phyloP scores from a whole-genome alignment of 192 early-diverging fungal species.

The Coemansia sp. region DNA sequence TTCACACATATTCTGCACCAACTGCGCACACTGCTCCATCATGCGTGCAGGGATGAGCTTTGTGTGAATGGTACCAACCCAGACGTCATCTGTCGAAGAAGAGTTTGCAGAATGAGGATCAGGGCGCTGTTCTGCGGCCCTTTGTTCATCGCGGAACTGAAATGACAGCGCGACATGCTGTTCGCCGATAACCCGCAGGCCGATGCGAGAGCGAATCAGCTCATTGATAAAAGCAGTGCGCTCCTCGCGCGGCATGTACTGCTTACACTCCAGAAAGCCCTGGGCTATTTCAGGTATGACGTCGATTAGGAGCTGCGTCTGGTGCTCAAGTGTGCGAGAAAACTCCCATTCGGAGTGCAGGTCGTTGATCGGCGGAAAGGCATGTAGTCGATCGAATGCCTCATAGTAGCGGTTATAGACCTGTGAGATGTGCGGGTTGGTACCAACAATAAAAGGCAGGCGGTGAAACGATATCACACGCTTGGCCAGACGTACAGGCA shows the following conservation, averaged over 20 bases:
- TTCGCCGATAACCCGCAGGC: conserved; percentile 89
- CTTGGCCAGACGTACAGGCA: conserved; percentile 86
- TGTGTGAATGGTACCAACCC: conserved; percentile 88
- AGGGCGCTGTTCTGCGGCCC: background rate
- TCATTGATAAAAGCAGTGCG: conserved; percentile 78
- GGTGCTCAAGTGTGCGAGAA: conserved; percentile 64
- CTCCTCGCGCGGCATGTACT: conserved; percentile 75
- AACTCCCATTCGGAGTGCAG: conserved; percentile 64
- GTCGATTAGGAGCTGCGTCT: conserved; percentile 76
- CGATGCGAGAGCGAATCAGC: conserved; percentile 88
- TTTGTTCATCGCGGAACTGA: conserved; percentile 42
- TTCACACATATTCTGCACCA: conserved; percentile 86
- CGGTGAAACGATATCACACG: conserved; percentile 83
- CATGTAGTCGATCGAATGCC: conserved; percentile 69
- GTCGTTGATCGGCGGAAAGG: conserved; percentile 62
- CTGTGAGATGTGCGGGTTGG: conserved; percentile 86
- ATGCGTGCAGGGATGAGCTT: conserved; percentile 64
- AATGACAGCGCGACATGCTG: conserved; percentile 79
- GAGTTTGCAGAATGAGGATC: background rate
- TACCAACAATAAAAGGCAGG: conserved; percentile 94
- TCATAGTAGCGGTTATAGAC: conserved; percentile 81
- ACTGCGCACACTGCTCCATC: conserved; percentile 64
- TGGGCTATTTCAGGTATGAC: conserved; percentile 89
- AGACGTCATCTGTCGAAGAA: conserved; percentile 37
- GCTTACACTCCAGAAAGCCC: conserved; percentile 87